phyloP scores from a whole-genome alignment of 345 rosid genomes.

The Cardamine chenopodiifolia region DNA sequence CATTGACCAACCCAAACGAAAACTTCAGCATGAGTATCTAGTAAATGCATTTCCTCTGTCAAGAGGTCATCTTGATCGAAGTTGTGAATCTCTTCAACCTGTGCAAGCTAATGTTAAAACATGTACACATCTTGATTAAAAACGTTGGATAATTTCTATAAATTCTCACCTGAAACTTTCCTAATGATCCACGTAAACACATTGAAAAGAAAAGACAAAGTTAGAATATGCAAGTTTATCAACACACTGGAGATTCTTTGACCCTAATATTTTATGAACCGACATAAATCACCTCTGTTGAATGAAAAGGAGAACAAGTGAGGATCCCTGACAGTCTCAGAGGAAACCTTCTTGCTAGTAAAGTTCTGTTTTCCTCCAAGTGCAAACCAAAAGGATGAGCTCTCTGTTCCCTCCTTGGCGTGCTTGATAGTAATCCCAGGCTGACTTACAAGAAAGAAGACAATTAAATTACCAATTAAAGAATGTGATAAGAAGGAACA shows the following conservation, averaged over 20 bases:
- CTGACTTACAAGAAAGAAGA: conserved; percentile 53
- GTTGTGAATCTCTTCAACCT: conserved; percentile 96
- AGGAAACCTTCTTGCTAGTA: conserved; percentile 68
- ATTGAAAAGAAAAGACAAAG: conserved; percentile 33
- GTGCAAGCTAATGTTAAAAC: conserved; percentile 42
- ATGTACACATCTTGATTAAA: conserved; percentile 17
- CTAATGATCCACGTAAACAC: conserved; percentile 51
- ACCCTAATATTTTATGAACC: conserved; percentile 10
- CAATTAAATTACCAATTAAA: conserved; percentile 12
- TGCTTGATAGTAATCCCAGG: conserved; percentile 85
- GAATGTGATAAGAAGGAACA: not conserved
- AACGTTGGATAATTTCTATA: conserved; percentile 23
- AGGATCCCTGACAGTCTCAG: conserved; percentile 77
- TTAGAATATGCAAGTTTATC: conserved; percentile 21
- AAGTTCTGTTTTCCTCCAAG: conserved; percentile 97
- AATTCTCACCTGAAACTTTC: conserved; percentile 89
- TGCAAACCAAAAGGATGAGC: conserved; percentile 92
- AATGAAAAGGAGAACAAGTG: conserved; percentile 77
- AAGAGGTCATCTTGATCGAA: conserved; percentile 93
- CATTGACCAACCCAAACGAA: conserved; percentile 98
- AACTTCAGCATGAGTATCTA: conserved; percentile 94
- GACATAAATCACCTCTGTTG: conserved; percentile 55
- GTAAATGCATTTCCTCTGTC: conserved; percentile 88
- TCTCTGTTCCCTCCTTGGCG: conserved; percentile 97
- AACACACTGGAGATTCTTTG: conserved; percentile 13